Percentiles rank a stretch among this genome's conserved stretches.
Conservation (phyloP, 306 rosid genomes). For the Dryas octopetala region DNA sequence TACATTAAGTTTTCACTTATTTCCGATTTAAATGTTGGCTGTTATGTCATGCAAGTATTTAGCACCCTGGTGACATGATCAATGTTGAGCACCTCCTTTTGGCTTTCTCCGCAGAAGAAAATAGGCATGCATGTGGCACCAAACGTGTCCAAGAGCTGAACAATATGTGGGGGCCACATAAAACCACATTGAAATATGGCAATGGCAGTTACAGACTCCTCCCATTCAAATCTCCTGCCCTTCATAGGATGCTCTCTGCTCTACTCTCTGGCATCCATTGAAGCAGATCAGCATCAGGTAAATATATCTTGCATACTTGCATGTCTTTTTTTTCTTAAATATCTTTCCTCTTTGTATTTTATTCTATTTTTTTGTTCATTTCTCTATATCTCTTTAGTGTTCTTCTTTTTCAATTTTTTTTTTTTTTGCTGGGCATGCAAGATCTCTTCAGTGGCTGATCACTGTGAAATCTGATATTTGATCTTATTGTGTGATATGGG, state of each 20-base stretch:
- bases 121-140: constrained; percentile 28
- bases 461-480: background rate
- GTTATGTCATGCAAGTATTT: background rate
- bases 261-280: constrained; percentile 10
- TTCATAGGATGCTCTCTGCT: background rate
- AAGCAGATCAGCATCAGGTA: constrained; percentile 30
- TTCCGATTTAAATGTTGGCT: background rate
- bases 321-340: background rate
- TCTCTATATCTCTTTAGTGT: too few species aligned
- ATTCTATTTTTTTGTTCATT: too few species aligned
- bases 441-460: too few species aligned
- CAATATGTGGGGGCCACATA: constrained; percentile 10
- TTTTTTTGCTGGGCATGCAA: too few species aligned
- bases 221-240: background rate
- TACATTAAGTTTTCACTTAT: too few species aligned
- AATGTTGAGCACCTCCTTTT: background rate
- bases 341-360: too few species aligned
- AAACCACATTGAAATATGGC: constrained; percentile 20
- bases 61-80: background rate
- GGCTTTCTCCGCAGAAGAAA: background rate
- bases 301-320: background rate
- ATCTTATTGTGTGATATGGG: background rate
- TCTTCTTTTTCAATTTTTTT: too few species aligned
- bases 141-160: constrained; percentile 35
- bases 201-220: constrained; percentile 33